Evolutionary conservation across 2,329 filamentous ascomycete species (phyloP).

Genomic region (Nannizziopsis barbatae): DNA sequence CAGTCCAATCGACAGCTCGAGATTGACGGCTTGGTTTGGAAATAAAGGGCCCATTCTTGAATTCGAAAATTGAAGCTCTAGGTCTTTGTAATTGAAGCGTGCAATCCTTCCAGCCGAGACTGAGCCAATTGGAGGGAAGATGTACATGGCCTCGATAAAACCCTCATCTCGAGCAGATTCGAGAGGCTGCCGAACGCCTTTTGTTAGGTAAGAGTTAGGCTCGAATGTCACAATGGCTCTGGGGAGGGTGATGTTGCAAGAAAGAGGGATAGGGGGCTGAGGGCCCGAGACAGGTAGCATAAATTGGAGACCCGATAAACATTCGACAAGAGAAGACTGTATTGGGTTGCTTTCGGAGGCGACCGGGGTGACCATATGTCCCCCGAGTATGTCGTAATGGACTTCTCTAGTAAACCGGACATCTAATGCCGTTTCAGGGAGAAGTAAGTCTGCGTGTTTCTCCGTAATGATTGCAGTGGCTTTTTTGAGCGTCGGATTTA

Average conservation of each 20-base stretch:
- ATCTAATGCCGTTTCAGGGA: slow-evolving; percentile 31
- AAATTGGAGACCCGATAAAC: slow-evolving; percentile 19
- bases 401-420: slow-evolving; percentile 30
- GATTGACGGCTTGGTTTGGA: slow-evolving; percentile 22
- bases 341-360: slow-evolving; percentile 7
- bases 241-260: slow-evolving; percentile 25
- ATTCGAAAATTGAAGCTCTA: slow-evolving; percentile 25
- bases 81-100: slow-evolving; percentile 25
- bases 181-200: background rate
- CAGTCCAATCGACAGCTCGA: slow-evolving; percentile 23
- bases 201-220: background rate
- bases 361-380: background rate
- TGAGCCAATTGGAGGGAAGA: slow-evolving; percentile 26
- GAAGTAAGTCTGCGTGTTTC: slow-evolving; percentile 28
- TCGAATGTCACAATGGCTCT: slow-evolving; percentile 15
- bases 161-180: slow-evolving; percentile 3
- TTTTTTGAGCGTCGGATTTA: slow-evolving; percentile 18
- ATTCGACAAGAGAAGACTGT: slow-evolving; percentile 19
- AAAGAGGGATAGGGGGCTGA: slow-evolving; percentile 22
- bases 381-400: slow-evolving; percentile 22
- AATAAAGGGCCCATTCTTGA: slow-evolving; percentile 26
- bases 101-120: slow-evolving; percentile 22
- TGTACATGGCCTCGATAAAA: slow-evolving; percentile 24
- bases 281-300: slow-evolving; percentile 8
- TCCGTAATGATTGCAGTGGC: slow-evolving; percentile 24